Evolutionary conservation across 257 asterid species (phyloP).

Genomic region (Solanum sejunctum): DNA sequence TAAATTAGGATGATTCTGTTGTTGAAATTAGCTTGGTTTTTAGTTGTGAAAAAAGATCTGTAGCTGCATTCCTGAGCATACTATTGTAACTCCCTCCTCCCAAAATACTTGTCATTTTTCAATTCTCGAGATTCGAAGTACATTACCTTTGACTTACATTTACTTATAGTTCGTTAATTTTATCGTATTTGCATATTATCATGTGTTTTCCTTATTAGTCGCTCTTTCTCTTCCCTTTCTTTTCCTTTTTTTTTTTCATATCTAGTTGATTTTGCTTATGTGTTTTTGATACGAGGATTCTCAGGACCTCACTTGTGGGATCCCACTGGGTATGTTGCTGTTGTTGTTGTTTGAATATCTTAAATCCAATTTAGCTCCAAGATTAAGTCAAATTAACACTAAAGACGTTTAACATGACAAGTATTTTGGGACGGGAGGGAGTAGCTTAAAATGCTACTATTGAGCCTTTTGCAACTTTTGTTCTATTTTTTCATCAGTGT

Average conservation of each 20-base stretch:
- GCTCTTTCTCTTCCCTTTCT: too few relatives aligned
- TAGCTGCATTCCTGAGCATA: not conserved
- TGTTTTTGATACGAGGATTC: too few relatives aligned
- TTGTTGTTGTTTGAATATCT: not conserved
- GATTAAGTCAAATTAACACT: not conserved
- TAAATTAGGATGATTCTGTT: not conserved
- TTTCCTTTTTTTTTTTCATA: too few relatives aligned
- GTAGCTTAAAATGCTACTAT: not conserved
- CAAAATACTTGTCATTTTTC: not conserved
- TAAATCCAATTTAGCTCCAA: not conserved
- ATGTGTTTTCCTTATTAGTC: too few relatives aligned
- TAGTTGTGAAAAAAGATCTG: not conserved
- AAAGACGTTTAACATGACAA: not conserved
- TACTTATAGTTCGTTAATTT: not conserved
- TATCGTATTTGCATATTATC: too few relatives aligned
- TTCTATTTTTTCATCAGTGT: not conserved
- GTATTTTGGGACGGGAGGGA: not conserved
- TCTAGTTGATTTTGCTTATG: too few relatives aligned
- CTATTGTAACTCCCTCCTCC: not conserved
- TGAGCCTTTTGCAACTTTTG: not conserved
- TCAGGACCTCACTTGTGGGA: accelerated
- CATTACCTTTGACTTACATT: not conserved
- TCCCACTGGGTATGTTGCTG: too few relatives aligned
- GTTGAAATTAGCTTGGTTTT: not conserved
- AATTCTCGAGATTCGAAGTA: not conserved